These are phyloP conservation scores for Rasamsonia emersonii DNA, from an alignment of 2,329 filamentous ascomycete species.

Conservation along the genomic window DNA sequence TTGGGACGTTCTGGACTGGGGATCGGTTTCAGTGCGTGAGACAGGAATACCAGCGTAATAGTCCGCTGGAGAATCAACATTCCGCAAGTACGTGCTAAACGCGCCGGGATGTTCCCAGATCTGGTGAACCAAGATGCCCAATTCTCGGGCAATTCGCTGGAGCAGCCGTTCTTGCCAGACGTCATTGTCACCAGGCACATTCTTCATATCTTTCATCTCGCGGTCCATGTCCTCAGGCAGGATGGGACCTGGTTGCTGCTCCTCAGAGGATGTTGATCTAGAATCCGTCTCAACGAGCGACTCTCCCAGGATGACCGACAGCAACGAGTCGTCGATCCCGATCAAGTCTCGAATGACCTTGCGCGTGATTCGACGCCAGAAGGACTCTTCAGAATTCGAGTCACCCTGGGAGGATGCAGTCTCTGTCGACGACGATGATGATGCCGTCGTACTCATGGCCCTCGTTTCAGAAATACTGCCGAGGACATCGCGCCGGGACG, in stretches of 20 bases:
- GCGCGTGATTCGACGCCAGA: slow-evolving; percentile 74
- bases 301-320: slow-evolving; percentile 84
- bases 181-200: slow-evolving; percentile 15
- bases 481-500: slow-evolving; percentile 12
- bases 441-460: slow-evolving; percentile 3
- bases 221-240: slow-evolving; percentile 27
- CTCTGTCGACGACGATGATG: slow-evolving; percentile 41
- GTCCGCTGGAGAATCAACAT: slow-evolving; percentile 4
- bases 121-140: slow-evolving; percentile 74
- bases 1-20: slow-evolving; percentile 9
- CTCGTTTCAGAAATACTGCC: slow-evolving; percentile 32
- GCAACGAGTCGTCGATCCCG: slow-evolving; percentile 76
- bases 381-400: slow-evolving; percentile 51
- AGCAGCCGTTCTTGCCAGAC: slow-evolving; percentile 59
- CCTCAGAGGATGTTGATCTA: slow-evolving; percentile 13
- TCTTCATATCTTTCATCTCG: slow-evolving; percentile 20
- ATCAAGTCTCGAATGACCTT: slow-evolving; percentile 83
- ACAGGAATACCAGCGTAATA: slow-evolving; percentile 69
- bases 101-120: slow-evolving; percentile 80
- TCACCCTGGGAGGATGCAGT: slow-evolving; percentile 33
- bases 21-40: slow-evolving; percentile 8
- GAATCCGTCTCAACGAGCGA: slow-evolving; percentile 46
- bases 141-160: slow-evolving; percentile 75
- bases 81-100: slow-evolving; percentile 70
- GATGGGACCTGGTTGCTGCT: slow-evolving; percentile 13